Evolutionary conservation across 257 asterid genomes (phyloP), one percentile per base, ranked within the genome.

Genomic region (Penstemon davidsonii): DNA sequence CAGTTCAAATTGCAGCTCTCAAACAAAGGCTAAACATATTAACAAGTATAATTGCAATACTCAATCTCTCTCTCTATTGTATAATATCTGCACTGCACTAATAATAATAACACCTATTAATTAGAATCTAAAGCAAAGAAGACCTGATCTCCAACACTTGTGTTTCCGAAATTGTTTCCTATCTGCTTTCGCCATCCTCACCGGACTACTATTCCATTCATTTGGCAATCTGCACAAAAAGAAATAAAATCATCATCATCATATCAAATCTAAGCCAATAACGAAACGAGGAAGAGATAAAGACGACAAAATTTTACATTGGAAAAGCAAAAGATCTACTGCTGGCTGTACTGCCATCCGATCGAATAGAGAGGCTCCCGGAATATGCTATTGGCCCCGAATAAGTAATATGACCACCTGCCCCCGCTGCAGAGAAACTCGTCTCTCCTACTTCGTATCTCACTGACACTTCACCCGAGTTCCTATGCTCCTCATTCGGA

Each of bases 121-220:
- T 85, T 67, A 90, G 88, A 88, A 88, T 86, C 86, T 87, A 85
- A 96, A 94, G 86, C 99, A 94, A 51, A 87, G 85, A 66, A 91
- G 74, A 37, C 95, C 91, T 55, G 86, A 85, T 75, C 73, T 86
- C 99, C 97, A 94, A 19, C 91, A 84, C 76, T 69, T 80, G 44
- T 80, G 89, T 69, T 86, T 93, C 58, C 88, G 78, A 46, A 79
- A 72, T 67, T 76, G 79, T 68, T 85, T 84, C 75, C 88, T 49
- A 18, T 90, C 95, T 0, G 91, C 93, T 71, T 87, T 88, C 12
- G 78, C 84, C 97, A 94, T 94, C 62, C 96, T 78, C n/a, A 87
- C 96, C 3, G 97, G 99, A 69, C 97, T 94, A 86, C 96, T 85
- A 68, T 84, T 87, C 96, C 96, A 94, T 75, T 94, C 97, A 5